Evolutionary conservation across 176 grass and related monocot genomes (phyloP), one percentile per base, ranked within the genome.

Genomic region (Luzula sylvatica): DNA sequence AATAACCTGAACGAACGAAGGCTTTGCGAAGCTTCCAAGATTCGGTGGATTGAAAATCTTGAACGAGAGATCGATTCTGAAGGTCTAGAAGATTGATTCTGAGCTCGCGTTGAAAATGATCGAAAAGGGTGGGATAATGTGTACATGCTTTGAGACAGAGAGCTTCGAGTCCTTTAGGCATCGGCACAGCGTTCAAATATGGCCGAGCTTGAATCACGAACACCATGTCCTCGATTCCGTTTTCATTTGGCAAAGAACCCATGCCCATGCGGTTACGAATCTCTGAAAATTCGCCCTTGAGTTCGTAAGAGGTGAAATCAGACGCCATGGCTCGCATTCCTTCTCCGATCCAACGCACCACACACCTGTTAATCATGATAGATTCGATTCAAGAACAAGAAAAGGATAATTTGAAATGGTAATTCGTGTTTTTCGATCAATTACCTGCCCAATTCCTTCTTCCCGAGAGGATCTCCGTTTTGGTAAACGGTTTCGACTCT

Each of bases 131-230:
- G 15, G 84, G 90, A 40, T 88, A 86, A 75, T 95, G 90, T 11
- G 84, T 86, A 58, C 80, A 88, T 28, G 84, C 84, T 74, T 95
- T 95, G 77, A 95, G 77, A 58, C 90, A 95, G 43, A 95, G 73
- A 15, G 84, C 63, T 71, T 95, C 90, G 3, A 86, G 83, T 13
- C 90, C 90, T 65, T 88, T 72, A 15, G 90, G 84, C 83, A 88
- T 88, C 25, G 90, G 90, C 8, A 86, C 62, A 7, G 84, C 71
- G 17, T 73, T 85, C 29, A 95, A 67, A 59, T 82, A 71, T 23
- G 74, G 84, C 15, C 85, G 90, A 18, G 84, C 90, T 49, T 88
- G 83, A 65, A 95, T 95, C 15, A 88, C 71, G 29, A 95, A 95
- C 7, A 56, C 67, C 17, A 88, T 70, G 55, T 65, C 46, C 32